Conservation (phyloP, 1,139 yeast species). For the Pichia norvegensis region DNA sequence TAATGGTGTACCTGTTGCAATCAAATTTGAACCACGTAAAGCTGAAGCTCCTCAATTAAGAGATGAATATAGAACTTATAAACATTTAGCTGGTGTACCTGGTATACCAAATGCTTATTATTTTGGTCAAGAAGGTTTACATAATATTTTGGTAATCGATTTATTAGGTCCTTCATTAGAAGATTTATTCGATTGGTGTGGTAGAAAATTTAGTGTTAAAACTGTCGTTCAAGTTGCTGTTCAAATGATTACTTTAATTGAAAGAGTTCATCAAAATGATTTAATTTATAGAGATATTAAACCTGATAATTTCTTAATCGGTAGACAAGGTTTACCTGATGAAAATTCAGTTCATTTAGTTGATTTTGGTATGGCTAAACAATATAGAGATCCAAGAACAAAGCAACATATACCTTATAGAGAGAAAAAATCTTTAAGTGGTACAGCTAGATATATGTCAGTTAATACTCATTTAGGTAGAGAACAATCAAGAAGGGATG, state of each 20-base stretch:
- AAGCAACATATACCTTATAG: conserved; percentile 55
- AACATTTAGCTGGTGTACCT: conserved; percentile 50
- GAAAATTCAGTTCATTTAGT: conserved; percentile 49
- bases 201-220: conserved; percentile 76
- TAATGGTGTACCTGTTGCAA: conserved; percentile 70
- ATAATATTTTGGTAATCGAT: conserved; percentile 87
- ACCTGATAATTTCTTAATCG: conserved; percentile 90
- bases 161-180: conserved; percentile 92
- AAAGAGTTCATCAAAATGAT: conserved; percentile 82
- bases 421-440: conserved; percentile 82
- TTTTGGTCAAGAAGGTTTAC: conserved; percentile 96
- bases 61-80: conserved; percentile 70
- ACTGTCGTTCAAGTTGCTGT: conserved; percentile 87
- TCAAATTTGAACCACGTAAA: conserved; percentile 72
- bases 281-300: conserved; percentile 90
- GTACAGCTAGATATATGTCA: conserved; percentile 97
- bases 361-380: conserved; percentile 64
- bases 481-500: conserved; percentile 94
- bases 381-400: conserved; percentile 53
- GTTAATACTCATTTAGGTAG: conserved; percentile 95
- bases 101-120: conserved; percentile 73
- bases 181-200: conserved; percentile 98
- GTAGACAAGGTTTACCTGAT: conserved; percentile 47
- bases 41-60: conserved; percentile 75
- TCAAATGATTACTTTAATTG: conserved; percentile 84